Evolutionary conservation across 768 basidiomycete species (phyloP), one percentile per base, ranked within the genome.

Genomic region (Cystobasidiopsis lactophilus): DNA sequence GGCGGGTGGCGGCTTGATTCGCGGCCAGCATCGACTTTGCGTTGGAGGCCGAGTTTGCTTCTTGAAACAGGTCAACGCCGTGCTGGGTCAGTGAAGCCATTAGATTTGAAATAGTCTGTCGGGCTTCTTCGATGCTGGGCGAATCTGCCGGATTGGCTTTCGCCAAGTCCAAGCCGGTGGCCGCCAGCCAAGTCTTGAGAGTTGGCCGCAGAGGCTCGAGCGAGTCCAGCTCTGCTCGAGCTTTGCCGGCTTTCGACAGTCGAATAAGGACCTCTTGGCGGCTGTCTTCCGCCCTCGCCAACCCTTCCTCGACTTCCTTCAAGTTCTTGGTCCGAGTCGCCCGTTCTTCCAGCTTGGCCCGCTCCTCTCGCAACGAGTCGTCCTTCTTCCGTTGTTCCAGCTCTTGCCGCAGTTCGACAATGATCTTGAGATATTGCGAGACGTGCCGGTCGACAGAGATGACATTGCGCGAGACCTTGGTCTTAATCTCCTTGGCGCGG

Each of bases 401-500:
- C 48, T 57, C 56, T 41, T 57, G 56, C 23, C 56, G 44, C 14
- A 57, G 49, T 30, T 57, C 56, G 30, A 47, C 56, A 18, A 57
- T 57, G 38, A 57, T 51, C 23, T 43, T 56, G 5, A 57, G 55
- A 62, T 95, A 98, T 67, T 80, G 84, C 33, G 83, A 85, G 56
- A 95, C 89, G 63, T 95, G 85, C 16, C 89, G 76, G 62, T 91
- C 80, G 57, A 95, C 85, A 58, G 89, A 88, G 62, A 91, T 80
- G 29, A 91, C 81, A 64, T 98, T 96, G 41, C 85, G 75, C 1
- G 89, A 88, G 55, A 95, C 79, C 66, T 85, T 91, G 18, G 91
- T 96, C 71, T 89, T 89, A 69, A 98, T 95, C 71, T 88, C 85
- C 54, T 93, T 93, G 26, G 93, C 91, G 43, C 89, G 81, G 61